phyloP scores from a whole-genome alignment of 2,329 filamentous ascomycete genomes.

The Metarhizium sp. region DNA sequence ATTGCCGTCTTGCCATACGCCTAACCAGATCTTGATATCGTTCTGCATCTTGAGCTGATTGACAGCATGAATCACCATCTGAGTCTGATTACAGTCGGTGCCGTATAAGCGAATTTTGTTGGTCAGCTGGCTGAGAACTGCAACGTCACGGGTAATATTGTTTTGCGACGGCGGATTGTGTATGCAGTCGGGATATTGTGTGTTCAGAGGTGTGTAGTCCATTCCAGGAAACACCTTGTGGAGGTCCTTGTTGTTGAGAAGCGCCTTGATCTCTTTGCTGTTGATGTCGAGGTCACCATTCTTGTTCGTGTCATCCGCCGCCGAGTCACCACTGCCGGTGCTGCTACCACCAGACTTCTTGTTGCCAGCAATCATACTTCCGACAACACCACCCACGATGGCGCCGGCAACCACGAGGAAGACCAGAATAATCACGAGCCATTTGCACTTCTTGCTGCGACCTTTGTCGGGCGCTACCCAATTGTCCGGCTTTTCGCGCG shows the following conservation, averaged over 20 bases:
- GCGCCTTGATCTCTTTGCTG: slow-evolving; percentile 67
- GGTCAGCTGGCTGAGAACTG: slow-evolving; percentile 81
- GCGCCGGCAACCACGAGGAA: slow-evolving; percentile 57
- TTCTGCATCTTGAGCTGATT: slow-evolving; percentile 60
- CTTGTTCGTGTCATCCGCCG: slow-evolving; percentile 46
- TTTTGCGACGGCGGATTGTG: slow-evolving; percentile 76
- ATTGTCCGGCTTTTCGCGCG: slow-evolving; percentile 10
- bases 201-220: slow-evolving; percentile 88
- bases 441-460: slow-evolving; percentile 57
- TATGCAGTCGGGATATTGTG: slow-evolving; percentile 80
- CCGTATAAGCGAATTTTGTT: slow-evolving; percentile 85
- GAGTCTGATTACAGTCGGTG: slow-evolving; percentile 94
- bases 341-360: slow-evolving; percentile 18
- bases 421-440: slow-evolving; percentile 57
- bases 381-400: slow-evolving; percentile 65
- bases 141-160: slow-evolving; percentile 85
- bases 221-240: slow-evolving; percentile 94
- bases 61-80: slow-evolving; percentile 84
- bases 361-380: slow-evolving; percentile 56
- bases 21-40: slow-evolving; percentile 81
- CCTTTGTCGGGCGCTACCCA: slow-evolving; percentile 30
- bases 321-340: slow-evolving; percentile 26
- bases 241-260: slow-evolving; percentile 72
- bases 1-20: slow-evolving; percentile 86
- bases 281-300: slow-evolving; percentile 67